Evolutionary conservation across 139 green algal genomes (phyloP).

Genomic region (Zygnema cylindricum): DNA sequence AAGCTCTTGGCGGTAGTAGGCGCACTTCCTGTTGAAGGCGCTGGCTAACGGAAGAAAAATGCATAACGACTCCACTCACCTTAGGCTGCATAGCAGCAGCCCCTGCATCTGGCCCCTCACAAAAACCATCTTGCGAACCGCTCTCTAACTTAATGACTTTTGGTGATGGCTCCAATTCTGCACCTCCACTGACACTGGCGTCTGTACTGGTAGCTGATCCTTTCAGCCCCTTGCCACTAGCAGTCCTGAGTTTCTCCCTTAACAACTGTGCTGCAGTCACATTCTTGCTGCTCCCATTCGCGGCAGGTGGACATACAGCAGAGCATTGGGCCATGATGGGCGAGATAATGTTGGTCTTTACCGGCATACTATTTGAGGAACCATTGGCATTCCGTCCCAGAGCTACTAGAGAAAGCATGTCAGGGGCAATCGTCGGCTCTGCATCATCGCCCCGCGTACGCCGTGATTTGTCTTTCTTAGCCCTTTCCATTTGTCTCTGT

Average conservation of each 20-base stretch:
- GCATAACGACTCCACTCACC: no score
- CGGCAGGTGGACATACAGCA: not conserved
- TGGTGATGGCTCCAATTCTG: not conserved
- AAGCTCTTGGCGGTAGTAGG: no score
- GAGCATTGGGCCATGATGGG: not conserved
- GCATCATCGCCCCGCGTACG: conserved; percentile 29
- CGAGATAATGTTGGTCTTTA: not conserved
- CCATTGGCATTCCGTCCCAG: conserved; percentile 13
- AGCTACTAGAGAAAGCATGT: not conserved
- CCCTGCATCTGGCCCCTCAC: not conserved
- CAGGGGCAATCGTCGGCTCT: conserved; percentile 22
- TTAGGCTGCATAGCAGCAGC: not conserved
- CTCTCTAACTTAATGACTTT: not conserved
- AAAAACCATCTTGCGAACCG: no score
- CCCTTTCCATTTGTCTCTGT: conserved; percentile 53
- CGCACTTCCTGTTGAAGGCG: no score
- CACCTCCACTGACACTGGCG: not conserved
- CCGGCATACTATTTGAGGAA: conserved; percentile 15
- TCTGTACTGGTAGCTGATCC: not conserved
- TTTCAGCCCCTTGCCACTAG: not conserved
- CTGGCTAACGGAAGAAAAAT: no score
- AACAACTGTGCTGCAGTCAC: conserved; percentile 60
- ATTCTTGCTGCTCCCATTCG: conserved; percentile 46
- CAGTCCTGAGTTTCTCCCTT: conserved; percentile 16
- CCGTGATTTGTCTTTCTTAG: conserved; percentile 32